A percentile compares a stretch with the other conserved stretches of the same genome.
Evolutionary conservation across 495 filamentous ascomycete species (phyloP).

Genomic region (Lepraria neglecta): DNA sequence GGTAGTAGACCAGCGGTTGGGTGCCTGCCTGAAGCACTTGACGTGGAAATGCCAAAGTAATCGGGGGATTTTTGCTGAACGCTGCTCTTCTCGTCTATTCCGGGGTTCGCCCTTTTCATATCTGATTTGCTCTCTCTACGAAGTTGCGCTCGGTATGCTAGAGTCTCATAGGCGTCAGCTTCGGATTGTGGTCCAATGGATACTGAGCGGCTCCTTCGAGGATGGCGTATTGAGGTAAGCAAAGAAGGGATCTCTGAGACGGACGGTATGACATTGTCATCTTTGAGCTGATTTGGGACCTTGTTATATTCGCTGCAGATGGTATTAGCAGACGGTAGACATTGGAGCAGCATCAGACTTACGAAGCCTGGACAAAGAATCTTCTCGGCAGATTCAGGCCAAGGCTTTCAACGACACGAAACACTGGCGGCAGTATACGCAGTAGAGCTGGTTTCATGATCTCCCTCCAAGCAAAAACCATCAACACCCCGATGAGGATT

Average conservation of each 20-base stretch:
- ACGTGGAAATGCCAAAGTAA: conserved; percentile 20
- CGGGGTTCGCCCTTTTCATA: not conserved
- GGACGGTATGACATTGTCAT: conserved; percentile 80
- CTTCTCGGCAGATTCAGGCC: conserved; percentile 73
- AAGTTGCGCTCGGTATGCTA: conserved; percentile 83
- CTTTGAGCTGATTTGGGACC: conserved; percentile 67
- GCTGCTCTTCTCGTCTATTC: conserved; percentile 11
- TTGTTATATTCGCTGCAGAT: conserved; percentile 66
- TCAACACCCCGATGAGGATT: conserved; percentile 68
- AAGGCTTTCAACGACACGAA: conserved; percentile 72
- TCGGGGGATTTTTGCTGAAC: conserved; percentile 10
- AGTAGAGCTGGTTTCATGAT: conserved; percentile 78
- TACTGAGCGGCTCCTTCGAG: conserved; percentile 67
- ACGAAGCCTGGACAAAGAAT: conserved; percentile 84
- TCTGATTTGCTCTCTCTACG: conserved; percentile 63
- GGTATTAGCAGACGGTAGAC: conserved; percentile 12
- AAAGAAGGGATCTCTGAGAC: conserved; percentile 77
- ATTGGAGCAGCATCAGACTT: conserved; percentile 32
- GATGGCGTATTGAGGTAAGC: conserved; percentile 71
- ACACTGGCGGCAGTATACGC: conserved; percentile 71
- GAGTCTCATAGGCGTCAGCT: conserved; percentile 90
- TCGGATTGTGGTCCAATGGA: conserved; percentile 91
- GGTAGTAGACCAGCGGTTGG: conserved; percentile 25
- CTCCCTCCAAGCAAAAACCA: conserved; percentile 85
- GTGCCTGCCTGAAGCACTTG: conserved; percentile 11